Evolutionary conservation across 1,284 basidiomycete genomes (phyloP).

Genomic region (Meira miltonrushii): DNA sequence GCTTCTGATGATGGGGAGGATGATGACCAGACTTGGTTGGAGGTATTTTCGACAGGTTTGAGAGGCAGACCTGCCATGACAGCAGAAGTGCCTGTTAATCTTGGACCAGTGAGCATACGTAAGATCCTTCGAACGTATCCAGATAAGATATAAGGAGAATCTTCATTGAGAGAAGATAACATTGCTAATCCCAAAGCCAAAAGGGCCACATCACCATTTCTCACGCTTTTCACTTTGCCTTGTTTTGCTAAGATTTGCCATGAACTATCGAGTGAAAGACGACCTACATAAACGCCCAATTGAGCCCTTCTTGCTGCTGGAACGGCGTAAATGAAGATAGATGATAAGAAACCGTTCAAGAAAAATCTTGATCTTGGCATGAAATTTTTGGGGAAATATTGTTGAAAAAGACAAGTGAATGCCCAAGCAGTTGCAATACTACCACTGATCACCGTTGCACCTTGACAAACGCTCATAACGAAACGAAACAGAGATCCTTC

Average conservation of each 20-base stretch:
- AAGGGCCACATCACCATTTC: constrained; percentile 25
- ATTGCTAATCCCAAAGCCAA: constrained; percentile 27
- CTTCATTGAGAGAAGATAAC: constrained; percentile 28
- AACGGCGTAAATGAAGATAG: constrained; percentile 36
- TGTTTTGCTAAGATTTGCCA: constrained; percentile 22
- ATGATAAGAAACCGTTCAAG: constrained; percentile 36
- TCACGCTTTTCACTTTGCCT: constrained; percentile 19
- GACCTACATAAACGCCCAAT: constrained; percentile 24
- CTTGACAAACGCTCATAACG: constrained; percentile 29
- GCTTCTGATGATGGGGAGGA: too few species aligned
- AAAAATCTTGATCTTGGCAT: constrained; percentile 32
- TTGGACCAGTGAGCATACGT: constrained; percentile 8
- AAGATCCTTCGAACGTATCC: constrained; percentile 10
- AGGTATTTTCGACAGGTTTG: too few species aligned
- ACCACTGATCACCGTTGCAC: constrained; percentile 43
- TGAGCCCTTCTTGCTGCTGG: constrained; percentile 23
- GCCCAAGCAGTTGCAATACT: constrained; percentile 41
- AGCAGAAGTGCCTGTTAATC: background rate
- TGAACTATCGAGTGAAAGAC: constrained; percentile 13
- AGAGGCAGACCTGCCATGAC: constrained; percentile 6
- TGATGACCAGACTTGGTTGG: background rate
- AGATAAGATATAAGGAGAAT: constrained; percentile 21
- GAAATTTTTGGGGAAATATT: constrained; percentile 34
- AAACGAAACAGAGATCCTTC: constrained; percentile 40
- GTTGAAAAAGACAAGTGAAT: constrained; percentile 39